Conservation (phyloP, 805 yeast genomes). For the Ogataea ganodermae region DNA sequence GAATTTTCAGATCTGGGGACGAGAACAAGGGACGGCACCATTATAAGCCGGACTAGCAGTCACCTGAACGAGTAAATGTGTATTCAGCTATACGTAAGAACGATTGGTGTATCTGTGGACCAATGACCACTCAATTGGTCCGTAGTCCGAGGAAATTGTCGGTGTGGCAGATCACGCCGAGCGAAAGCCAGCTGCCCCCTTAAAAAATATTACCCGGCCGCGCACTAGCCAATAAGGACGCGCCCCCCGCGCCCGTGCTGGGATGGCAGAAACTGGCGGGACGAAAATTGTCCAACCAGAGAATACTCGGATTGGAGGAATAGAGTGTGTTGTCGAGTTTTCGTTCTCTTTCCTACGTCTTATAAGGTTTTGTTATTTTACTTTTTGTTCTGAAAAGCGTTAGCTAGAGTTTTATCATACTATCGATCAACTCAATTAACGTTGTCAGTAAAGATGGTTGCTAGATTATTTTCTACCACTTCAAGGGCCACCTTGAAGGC, state of each 20-base stretch:
- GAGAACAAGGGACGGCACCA: neutral
- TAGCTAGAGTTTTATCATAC: slow-evolving; percentile 8
- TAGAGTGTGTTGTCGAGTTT: slow-evolving; percentile 23
- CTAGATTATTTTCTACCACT: slow-evolving; percentile 61
- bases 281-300: slow-evolving; percentile 9
- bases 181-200: slow-evolving; percentile 7
- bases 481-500: slow-evolving; percentile 88
- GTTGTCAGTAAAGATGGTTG: slow-evolving; percentile 35
- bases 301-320: slow-evolving; percentile 11
- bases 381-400: neutral
- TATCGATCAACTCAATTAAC: slow-evolving; percentile 18
- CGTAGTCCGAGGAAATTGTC: neutral
- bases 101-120: too few species aligned
- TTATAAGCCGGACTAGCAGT: neutral
- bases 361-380: slow-evolving; percentile 1
- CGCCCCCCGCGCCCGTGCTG: slow-evolving; percentile 7
- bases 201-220: slow-evolving; percentile 6
- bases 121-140: too few species aligned
- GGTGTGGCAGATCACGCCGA: neutral
- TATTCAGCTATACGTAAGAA: too few species aligned
- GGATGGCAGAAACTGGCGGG: slow-evolving; percentile 8
- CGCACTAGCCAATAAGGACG: slow-evolving; percentile 4
- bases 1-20: slow-evolving; percentile 1
- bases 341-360: slow-evolving; percentile 15
- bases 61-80: too few species aligned